A percentile compares a stretch with the other conserved stretches of the same genome.
phyloP scores from a whole-genome alignment of 1,284 basidiomycete genomes.

The Rhodofomes roseus region DNA sequence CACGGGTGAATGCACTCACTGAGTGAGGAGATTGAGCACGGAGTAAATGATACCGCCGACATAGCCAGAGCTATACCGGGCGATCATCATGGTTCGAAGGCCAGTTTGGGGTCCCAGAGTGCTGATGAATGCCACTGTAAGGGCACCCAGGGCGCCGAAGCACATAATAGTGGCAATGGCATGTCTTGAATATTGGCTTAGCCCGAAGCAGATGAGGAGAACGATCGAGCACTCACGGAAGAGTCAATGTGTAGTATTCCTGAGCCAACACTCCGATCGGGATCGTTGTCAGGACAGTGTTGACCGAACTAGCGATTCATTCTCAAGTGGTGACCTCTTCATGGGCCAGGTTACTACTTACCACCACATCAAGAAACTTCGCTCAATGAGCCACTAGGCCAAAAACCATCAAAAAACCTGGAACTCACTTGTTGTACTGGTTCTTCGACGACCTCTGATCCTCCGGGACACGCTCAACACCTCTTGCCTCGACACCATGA shows the following conservation, averaged over 20 bases:
- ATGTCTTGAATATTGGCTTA: slow-evolving; percentile 29
- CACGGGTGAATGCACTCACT: slow-evolving; percentile 30
- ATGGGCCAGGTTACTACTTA: slow-evolving; percentile 15
- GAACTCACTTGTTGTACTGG: slow-evolving; percentile 45
- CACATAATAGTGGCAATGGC: slow-evolving; percentile 40
- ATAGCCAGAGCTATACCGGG: slow-evolving; percentile 55
- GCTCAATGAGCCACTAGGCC: background rate
- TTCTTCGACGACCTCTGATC: slow-evolving; percentile 42
- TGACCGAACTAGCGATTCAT: slow-evolving; percentile 36
- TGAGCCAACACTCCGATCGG: slow-evolving; percentile 57
- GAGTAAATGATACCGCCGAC: slow-evolving; percentile 53
- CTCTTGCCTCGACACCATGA: slow-evolving; percentile 46
- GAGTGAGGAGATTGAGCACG: slow-evolving; percentile 54
- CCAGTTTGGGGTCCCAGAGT: slow-evolving; percentile 61
- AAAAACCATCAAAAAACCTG: background rate
- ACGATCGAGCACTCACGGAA: slow-evolving; percentile 31
- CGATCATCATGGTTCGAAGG: slow-evolving; percentile 58
- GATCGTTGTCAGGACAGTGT: slow-evolving; percentile 49
- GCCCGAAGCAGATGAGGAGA: background rate
- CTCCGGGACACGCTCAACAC: slow-evolving; percentile 50
- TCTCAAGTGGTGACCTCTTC: background rate
- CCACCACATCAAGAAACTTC: slow-evolving; percentile 49
- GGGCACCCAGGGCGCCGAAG: slow-evolving; percentile 39
- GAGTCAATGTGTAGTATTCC: slow-evolving; percentile 47
- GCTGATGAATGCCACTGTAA: slow-evolving; percentile 47